Base-by-base conservation (phyloP, 257 asterid species). In the Solanum lycopersicoides region DNA sequence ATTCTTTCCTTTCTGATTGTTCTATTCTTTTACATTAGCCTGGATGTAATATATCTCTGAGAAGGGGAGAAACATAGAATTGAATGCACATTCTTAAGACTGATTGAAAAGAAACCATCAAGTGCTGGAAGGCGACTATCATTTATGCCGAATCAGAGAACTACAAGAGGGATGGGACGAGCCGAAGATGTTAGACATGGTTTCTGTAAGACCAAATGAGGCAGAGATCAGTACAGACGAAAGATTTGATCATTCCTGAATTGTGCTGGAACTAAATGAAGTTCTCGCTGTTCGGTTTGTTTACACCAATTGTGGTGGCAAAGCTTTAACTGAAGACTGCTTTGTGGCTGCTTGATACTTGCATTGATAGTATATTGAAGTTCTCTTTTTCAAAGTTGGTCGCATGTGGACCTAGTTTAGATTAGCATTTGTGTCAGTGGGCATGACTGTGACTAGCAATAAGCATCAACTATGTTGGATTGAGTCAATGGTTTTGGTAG, bases 1-100 rank as follows among this genome's bases (percentile, higher is more conserved):
- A 68, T 50, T 90, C 85, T 79, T 41, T 83, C 76, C 87, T 87
- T 82, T 75, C 86, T 86, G 89, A 20, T 88, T 69, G 72, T 53
- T 56, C 87, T 82, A 80, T 92, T 88, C 91, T 88, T 86, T 91
- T 69, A 89, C 87, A 86, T 75, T 82, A 37, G 41, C 84, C 79
- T 34, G 75, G 89, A 88, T 88, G 90, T 60, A 85, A 41, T 53
- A 39, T 16, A 82, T 30, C 12, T 30, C 23, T 47, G 69, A 82
- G 85, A 82, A 82, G 69, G 42, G 45, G 85, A 50, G 85, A 82
- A 80, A 53, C 41, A 50, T 41, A 82, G 71, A 50, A 45, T 32
- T 79, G 84, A 45, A 79, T 79, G 66, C 84, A 30, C 41, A 16
- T 79, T 79, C 41, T 9, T 45, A 45, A 6, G 71, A 13, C 50